Conservation (phyloP, 306 rosid genomes). For the Purshia tridentata region DNA sequence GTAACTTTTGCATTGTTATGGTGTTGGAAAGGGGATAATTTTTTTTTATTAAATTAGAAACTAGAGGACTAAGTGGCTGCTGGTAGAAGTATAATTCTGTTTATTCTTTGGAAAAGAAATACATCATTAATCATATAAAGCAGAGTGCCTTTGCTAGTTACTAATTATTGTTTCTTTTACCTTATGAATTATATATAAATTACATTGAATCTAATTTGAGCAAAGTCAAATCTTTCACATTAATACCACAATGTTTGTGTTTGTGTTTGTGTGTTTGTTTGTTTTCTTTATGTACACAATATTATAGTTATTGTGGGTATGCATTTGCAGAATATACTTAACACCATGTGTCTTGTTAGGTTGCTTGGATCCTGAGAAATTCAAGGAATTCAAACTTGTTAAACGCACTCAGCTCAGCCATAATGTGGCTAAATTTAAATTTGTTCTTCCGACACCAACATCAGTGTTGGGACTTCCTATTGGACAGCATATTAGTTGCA, state of each 20-base stretch:
- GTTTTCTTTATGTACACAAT: background rate
- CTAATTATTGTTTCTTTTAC: too few species aligned
- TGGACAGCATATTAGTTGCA: conserved; percentile 66
- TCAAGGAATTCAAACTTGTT: conserved; percentile 59
- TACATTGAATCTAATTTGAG: too few species aligned
- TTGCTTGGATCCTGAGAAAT: conserved; percentile 56
- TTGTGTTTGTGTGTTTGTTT: background rate
- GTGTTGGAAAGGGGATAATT: background rate
- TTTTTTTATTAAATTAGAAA: too few species aligned
- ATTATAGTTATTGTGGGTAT: background rate
- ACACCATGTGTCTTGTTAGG: conserved; percentile 31
- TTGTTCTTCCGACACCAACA: conserved; percentile 57
- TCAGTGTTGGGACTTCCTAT: conserved; percentile 83
- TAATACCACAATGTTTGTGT: too few species aligned
- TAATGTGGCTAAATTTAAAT: conserved; percentile 56
- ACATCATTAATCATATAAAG: background rate
- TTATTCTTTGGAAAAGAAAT: background rate
- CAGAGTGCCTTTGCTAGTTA: too few species aligned
- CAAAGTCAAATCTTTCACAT: too few species aligned
- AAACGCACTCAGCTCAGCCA: conserved; percentile 60
- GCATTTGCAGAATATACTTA: background rate
- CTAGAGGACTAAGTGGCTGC: too few species aligned
- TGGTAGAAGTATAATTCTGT: background rate
- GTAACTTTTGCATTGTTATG: background rate
- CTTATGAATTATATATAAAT: too few species aligned